phyloP scores from a whole-genome alignment of 768 basidiomycete species.

The Amylocystis lapponica region DNA sequence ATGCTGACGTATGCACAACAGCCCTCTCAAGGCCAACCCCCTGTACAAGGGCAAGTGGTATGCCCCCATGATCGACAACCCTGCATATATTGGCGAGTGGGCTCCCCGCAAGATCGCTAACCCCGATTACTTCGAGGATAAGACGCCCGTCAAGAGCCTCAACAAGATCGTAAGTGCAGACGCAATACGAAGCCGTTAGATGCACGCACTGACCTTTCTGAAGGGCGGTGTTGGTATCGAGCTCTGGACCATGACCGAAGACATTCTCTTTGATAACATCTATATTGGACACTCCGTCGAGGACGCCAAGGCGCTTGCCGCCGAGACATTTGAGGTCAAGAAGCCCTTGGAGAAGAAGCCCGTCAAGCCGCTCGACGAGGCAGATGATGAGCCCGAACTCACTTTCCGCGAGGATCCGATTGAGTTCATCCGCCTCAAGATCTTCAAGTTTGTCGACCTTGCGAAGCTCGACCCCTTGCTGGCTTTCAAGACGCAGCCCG shows the following conservation, averaged over 20 bases:
- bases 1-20: constrained; percentile 21
- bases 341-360: constrained; percentile 56
- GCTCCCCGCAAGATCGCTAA: constrained; percentile 86
- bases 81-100: constrained; percentile 96
- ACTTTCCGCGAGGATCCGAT: constrained; percentile 71
- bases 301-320: constrained; percentile 78
- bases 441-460: constrained; percentile 73
- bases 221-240: constrained; percentile 95
- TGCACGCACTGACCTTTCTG: constrained; percentile 2
- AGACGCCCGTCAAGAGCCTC: constrained; percentile 72
- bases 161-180: constrained; percentile 67
- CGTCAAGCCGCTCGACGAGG: constrained; percentile 39
- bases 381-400: constrained; percentile 39
- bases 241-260: constrained; percentile 99
- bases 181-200: background rate
- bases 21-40: constrained; percentile 87
- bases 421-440: constrained; percentile 72
- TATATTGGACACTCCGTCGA: constrained; percentile 87
- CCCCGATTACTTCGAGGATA: constrained; percentile 88
- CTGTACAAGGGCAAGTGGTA: constrained; percentile 98
- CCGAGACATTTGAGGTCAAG: constrained; percentile 91
- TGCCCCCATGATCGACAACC: constrained; percentile 93
- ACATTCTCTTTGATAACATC: constrained; percentile 90
- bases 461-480: constrained; percentile 68
- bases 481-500: constrained; percentile 86